phyloP scores from a whole-genome alignment of 2,329 filamentous ascomycete species.

The Cercospora sesami region DNA sequence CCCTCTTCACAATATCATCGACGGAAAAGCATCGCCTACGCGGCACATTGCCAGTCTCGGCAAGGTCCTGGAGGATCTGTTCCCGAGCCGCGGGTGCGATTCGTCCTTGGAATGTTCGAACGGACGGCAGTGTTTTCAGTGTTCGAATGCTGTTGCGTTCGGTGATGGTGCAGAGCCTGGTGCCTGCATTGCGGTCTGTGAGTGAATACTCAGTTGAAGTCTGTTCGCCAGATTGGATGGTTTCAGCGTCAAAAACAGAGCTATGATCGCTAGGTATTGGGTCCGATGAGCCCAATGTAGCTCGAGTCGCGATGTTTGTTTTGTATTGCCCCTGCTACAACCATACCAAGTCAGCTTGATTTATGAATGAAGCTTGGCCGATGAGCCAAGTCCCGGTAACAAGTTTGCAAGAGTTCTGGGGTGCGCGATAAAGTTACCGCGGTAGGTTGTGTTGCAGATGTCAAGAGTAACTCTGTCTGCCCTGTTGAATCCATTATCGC shows the following conservation, averaged over 20 bases:
- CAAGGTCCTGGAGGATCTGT: background rate
- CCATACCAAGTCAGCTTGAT: background rate
- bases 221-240: background rate
- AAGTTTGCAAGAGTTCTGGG: background rate
- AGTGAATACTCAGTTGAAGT: background rate
- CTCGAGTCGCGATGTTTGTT: background rate
- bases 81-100: background rate
- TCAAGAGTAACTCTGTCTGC: slow-evolving; percentile 14
- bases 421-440: slow-evolving; percentile 12
- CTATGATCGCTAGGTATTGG: slow-evolving; percentile 27
- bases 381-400: background rate
- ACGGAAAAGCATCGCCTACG: slow-evolving; percentile 28
- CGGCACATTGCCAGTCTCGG: too few relatives aligned
- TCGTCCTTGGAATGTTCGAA: slow-evolving; percentile 26
- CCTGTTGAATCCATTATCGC: slow-evolving; percentile 10
- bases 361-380: background rate
- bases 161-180: slow-evolving; percentile 47
- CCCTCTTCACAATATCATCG: slow-evolving; percentile 19
- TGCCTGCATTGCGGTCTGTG: slow-evolving; percentile 37
- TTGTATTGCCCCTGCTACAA: background rate
- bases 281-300: slow-evolving; percentile 24
- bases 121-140: slow-evolving; percentile 40
- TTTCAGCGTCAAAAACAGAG: slow-evolving; percentile 30
- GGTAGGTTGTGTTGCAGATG: slow-evolving; percentile 6
- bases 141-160: slow-evolving; percentile 47